Conservation (phyloP, 2,329 filamentous ascomycete species). For the Chalaropsis ovoidea region DNA sequence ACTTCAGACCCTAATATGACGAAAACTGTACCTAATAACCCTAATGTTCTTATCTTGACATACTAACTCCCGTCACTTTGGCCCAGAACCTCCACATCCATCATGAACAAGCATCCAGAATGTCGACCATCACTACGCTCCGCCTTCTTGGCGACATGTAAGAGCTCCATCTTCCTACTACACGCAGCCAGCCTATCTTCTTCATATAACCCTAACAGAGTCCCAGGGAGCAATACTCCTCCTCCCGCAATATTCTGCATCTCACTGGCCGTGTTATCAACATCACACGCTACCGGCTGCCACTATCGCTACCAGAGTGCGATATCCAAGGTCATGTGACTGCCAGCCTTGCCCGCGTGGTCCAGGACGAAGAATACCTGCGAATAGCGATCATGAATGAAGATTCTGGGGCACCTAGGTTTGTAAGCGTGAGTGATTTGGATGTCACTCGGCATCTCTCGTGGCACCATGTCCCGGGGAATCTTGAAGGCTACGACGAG, state of each 20-base stretch:
- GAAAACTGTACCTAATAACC: no score
- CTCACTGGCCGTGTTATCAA: conserved; percentile 40
- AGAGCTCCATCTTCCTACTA: not conserved
- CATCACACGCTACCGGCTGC: conserved; percentile 37
- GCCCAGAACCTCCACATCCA: no score
- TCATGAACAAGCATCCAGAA: not conserved
- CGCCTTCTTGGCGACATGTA: conserved; percentile 22
- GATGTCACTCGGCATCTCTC: conserved; percentile 38
- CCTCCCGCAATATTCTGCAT: conserved; percentile 39
- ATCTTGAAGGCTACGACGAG: conserved; percentile 30
- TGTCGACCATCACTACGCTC: not conserved
- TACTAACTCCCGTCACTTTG: no score
- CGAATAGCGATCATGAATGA: conserved; percentile 41
- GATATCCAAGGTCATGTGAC: not conserved
- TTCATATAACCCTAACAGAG: not conserved
- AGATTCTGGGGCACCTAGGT: conserved; percentile 37
- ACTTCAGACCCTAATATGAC: no score
- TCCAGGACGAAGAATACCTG: conserved; percentile 33
- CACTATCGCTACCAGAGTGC: not conserved
- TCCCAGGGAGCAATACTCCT: conserved; percentile 38
- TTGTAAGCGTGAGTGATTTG: conserved; percentile 37
- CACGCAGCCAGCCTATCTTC: not conserved
- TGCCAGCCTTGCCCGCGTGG: not conserved
- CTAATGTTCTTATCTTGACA: no score
- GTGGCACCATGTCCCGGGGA: conserved; percentile 30